Conservation (phyloP, 441 rosid species). For the Syzygium syzygioides region DNA sequence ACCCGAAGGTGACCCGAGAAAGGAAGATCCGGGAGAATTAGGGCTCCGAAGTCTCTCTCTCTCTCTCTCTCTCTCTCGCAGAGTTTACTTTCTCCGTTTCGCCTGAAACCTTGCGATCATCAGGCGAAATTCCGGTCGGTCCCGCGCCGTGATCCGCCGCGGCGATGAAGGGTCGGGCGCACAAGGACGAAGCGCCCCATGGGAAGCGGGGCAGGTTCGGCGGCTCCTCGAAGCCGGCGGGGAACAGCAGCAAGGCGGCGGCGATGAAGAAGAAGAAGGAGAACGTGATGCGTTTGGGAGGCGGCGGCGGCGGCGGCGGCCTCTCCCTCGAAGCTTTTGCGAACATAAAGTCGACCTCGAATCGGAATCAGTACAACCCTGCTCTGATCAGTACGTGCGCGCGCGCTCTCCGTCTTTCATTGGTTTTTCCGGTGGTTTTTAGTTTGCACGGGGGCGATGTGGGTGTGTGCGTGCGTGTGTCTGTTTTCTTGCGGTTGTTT, state of each 20-base stretch:
- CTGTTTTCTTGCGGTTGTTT: not conserved
- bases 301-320: slow-evolving; percentile 36
- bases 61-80: not conserved
- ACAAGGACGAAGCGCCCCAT: slow-evolving; percentile 3
- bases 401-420: not conserved
- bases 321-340: slow-evolving; percentile 86
- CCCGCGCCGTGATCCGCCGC: not conserved
- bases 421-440: not conserved
- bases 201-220: slow-evolving; percentile 5
- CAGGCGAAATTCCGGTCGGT: not conserved
- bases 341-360: slow-evolving; percentile 44
- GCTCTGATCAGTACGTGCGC: slow-evolving; percentile 47
- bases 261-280: slow-evolving; percentile 35
- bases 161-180: slow-evolving; percentile 41
- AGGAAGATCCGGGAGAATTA: not conserved
- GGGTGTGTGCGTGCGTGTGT: not conserved
- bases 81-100: not conserved
- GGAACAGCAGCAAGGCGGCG: not conserved
- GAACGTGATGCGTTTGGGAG: slow-evolving; percentile 76
- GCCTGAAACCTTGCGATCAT: not conserved
- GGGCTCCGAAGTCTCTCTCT: not conserved
- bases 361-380: slow-evolving; percentile 49
- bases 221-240: slow-evolving; percentile 2
- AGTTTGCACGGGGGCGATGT: not conserved
- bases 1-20: not conserved